Base-by-base conservation (phyloP, 345 rosid species). In the Leavenworthia alabamica region DNA sequence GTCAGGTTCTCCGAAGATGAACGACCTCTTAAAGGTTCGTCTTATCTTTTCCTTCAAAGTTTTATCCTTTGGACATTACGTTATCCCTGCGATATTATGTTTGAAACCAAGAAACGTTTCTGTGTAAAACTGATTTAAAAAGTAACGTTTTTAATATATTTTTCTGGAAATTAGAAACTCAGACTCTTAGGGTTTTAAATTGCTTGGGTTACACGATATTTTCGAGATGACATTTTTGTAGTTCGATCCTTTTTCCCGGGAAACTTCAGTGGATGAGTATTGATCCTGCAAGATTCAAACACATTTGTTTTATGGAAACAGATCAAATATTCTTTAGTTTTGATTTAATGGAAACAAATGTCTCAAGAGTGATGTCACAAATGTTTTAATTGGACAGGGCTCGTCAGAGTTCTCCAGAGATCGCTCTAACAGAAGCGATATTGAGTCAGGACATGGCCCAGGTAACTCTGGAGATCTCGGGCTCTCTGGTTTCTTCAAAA, bases 401-500 rank as follows among this genome's bases (percentile, higher is more conserved):
- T 93, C 99, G 6, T 79, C 75, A 58, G 97, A 86, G 82, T 66
- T 85, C 79, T 81, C 89, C 50, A 81, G 88, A 50, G 85, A 74
- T 71, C 85, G 83, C 62, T 64, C 74, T 56, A 73, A 83, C n/a
- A 72, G 89, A 74, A 77, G 82, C 58, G 95, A 85, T 74, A 60
- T 85, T 17, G 99, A 89, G 81, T 91, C 93, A 59, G 70, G 47
- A 60, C 77, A 75, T 71, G 76, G 67, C 24, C 76, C 74, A 22
- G 74, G 72, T 78, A 81, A 75, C 78, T 85, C 94, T 23, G 94
- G 85, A 60, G 96, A 86, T 23, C 58, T 82, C 35, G 90, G 89
- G 42, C 76, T 93, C 75, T 80, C 86, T 52, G 77, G 58, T 75
- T 93, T 93, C 94, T 89, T 93, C 71, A 85, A 80, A 53, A 93